Percentiles rank a stretch among this genome's conserved stretches.
Evolutionary conservation across 1,139 yeast genomes (phyloP).

Genomic region (Debaryomycetaceae sp.): DNA sequence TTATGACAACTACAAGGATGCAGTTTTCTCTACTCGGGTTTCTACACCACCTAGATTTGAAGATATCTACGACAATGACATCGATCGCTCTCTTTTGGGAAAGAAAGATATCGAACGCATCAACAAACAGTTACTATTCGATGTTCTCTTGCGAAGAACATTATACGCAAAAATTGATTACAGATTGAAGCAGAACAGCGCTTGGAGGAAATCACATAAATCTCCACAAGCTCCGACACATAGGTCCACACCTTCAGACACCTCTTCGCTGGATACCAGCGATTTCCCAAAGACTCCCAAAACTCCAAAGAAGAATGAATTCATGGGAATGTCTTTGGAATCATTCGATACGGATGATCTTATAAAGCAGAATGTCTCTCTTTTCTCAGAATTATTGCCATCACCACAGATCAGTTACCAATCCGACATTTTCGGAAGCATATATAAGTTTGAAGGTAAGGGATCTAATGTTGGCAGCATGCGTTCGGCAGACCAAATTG

Average conservation of each 20-base stretch:
- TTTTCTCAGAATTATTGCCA: conserved; percentile 33
- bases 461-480: background rate
- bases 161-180: conserved; percentile 43
- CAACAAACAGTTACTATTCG: conserved; percentile 33
- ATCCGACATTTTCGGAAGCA: conserved; percentile 26
- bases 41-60: conserved; percentile 25
- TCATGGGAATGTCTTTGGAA: background rate
- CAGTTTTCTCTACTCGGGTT: conserved; percentile 23
- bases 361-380: conserved; percentile 30
- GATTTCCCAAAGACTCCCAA: conserved; percentile 5
- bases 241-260: background rate
- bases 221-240: background rate
- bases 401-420: conserved; percentile 40
- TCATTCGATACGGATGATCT: conserved; percentile 31
- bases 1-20: conserved; percentile 25
- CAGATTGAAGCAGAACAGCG: conserved; percentile 25
- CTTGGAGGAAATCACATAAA: conserved; percentile 1
- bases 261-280: background rate
- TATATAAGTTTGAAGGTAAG: background rate
- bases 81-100: conserved; percentile 17
- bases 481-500: background rate
- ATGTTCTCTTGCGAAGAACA: conserved; percentile 38
- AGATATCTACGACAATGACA: conserved; percentile 30
- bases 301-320: background rate
- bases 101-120: conserved; percentile 26